These are phyloP conservation scores for Spathaspora passalidarum DNA, from an alignment of 805 yeast species.

Conservation along the genomic window DNA sequence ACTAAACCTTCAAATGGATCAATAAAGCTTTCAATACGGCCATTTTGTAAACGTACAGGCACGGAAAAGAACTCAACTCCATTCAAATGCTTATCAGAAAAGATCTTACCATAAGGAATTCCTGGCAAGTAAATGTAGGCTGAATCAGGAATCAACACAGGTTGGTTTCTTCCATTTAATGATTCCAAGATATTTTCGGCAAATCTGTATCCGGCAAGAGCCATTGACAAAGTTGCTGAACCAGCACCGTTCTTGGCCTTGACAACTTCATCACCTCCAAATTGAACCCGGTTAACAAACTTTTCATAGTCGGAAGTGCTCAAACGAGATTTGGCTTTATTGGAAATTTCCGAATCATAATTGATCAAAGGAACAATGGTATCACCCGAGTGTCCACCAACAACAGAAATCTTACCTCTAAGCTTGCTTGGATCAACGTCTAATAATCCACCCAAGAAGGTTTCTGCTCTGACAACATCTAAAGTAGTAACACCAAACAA, in stretches of 20 bases:
- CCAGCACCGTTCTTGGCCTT: conserved; percentile 93
- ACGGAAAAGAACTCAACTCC: conserved; percentile 47
- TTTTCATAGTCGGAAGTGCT: conserved; percentile 16
- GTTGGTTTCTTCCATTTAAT: conserved; percentile 15
- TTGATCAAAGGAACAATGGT: conserved; percentile 41
- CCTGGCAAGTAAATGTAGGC: conserved; percentile 56
- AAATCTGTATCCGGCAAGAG: conserved; percentile 85
- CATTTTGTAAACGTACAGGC: conserved; percentile 42
- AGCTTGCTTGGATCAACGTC: conserved; percentile 27
- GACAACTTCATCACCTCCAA: conserved; percentile 95
- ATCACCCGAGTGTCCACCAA: conserved; percentile 48
- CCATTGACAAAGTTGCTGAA: conserved; percentile 95
- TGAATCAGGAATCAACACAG: conserved; percentile 38
- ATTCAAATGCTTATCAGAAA: conserved; percentile 33
- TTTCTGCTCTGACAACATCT: conserved; percentile 45
- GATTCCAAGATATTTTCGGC: conserved; percentile 51
- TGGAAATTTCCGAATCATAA: conserved; percentile 13
- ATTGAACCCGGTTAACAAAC: conserved; percentile 43
- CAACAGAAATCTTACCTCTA: conserved; percentile 40
- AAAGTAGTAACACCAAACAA: conserved; percentile 47
- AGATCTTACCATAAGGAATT: conserved; percentile 44
- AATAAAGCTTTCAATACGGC: conserved; percentile 34
- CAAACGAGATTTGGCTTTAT: conserved; percentile 12
- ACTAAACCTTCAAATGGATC: conserved; percentile 32
- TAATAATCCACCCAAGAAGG: conserved; percentile 39